A percentile compares a stretch with the other conserved stretches of the same genome.
These are phyloP conservation scores for Phoma sp. DNA, from an alignment of 2,329 filamentous ascomycete genomes.

Conservation along the genomic window DNA sequence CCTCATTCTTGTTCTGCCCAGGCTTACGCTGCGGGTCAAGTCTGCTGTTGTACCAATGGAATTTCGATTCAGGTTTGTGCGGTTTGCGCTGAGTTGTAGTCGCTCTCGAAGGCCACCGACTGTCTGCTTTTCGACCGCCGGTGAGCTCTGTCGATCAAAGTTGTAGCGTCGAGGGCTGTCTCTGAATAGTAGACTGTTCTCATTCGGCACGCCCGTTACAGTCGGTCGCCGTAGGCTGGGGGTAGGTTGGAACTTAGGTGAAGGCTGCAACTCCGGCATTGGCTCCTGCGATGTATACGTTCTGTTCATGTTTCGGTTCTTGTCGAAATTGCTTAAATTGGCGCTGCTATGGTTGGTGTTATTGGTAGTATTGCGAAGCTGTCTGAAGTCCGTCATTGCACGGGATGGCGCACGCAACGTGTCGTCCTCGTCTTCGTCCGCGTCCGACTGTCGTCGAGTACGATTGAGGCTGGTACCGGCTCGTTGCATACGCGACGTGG, in stretches of 20 bases:
- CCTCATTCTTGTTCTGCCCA: conserved; percentile 37
- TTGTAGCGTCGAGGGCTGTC: conserved; percentile 39
- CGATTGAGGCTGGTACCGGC: conserved; percentile 50
- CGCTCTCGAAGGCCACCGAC: conserved; percentile 32
- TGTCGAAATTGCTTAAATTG: conserved; percentile 21
- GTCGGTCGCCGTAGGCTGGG: conserved; percentile 42
- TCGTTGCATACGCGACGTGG: conserved; percentile 43
- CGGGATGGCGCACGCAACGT: conserved; percentile 56
- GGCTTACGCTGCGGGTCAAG: conserved; percentile 38
- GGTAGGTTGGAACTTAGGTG: conserved; percentile 38
- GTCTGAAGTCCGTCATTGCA: conserved; percentile 56
- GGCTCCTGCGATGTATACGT: conserved; percentile 49
- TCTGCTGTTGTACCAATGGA: conserved; percentile 38
- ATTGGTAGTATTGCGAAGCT: conserved; percentile 34
- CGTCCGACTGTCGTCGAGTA: conserved; percentile 40
- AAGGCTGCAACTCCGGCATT: conserved; percentile 46
- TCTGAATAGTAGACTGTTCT: conserved; percentile 38
- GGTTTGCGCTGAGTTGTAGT: conserved; percentile 34
- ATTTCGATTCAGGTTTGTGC: conserved; percentile 36
- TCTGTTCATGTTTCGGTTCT: conserved; percentile 33
- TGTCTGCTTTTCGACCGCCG: conserved; percentile 42
- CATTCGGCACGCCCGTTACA: conserved; percentile 28
- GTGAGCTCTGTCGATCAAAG: conserved; percentile 39
- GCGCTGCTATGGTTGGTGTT: conserved; percentile 30
- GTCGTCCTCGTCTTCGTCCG: conserved; percentile 49